Conservation (phyloP, 345 rosid genomes). For the Acer saccharum region DNA sequence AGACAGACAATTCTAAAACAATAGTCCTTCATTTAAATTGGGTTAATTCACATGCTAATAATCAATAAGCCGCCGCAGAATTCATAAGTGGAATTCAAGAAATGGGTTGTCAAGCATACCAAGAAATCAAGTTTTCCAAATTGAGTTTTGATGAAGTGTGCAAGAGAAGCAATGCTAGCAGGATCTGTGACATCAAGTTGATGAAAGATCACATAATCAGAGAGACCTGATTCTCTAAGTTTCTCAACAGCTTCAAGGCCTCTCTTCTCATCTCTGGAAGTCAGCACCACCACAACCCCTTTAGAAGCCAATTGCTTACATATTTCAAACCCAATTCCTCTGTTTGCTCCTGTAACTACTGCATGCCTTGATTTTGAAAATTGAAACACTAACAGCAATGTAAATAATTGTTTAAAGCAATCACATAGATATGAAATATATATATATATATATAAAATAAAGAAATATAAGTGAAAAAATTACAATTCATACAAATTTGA, state of each 20-base stretch:
- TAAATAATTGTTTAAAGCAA: too few relatives aligned
- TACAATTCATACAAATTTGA: too few relatives aligned
- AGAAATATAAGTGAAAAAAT: too few relatives aligned
- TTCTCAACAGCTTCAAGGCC: slow-evolving; percentile 28
- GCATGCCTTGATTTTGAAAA: slow-evolving; percentile 30
- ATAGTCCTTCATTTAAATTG: too few relatives aligned
- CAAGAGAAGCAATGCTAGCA: slow-evolving; percentile 25
- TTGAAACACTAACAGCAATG: not conserved
- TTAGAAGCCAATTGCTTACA: slow-evolving; percentile 25
- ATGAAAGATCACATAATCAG: slow-evolving; percentile 23
- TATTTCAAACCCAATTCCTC: slow-evolving; percentile 44
- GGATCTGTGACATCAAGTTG: slow-evolving; percentile 28
- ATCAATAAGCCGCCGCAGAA: not conserved
- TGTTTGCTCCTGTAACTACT: slow-evolving; percentile 40
- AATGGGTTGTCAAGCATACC: slow-evolving; percentile 3
- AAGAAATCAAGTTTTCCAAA: slow-evolving; percentile 27
- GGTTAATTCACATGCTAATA: not conserved
- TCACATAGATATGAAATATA: too few relatives aligned
- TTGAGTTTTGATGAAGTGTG: slow-evolving; percentile 22
- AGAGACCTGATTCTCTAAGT: slow-evolving; percentile 17
- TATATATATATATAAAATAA: not conserved
- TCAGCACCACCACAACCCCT: slow-evolving; percentile 27
- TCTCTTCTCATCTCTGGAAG: slow-evolving; percentile 30
- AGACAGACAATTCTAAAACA: too few relatives aligned
- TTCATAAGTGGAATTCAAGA: not conserved